Percentiles rank a stretch among this genome's conserved stretches.
Evolutionary conservation across 805 yeast species (phyloP).

Genomic region (Dipodascus geniculatus): DNA sequence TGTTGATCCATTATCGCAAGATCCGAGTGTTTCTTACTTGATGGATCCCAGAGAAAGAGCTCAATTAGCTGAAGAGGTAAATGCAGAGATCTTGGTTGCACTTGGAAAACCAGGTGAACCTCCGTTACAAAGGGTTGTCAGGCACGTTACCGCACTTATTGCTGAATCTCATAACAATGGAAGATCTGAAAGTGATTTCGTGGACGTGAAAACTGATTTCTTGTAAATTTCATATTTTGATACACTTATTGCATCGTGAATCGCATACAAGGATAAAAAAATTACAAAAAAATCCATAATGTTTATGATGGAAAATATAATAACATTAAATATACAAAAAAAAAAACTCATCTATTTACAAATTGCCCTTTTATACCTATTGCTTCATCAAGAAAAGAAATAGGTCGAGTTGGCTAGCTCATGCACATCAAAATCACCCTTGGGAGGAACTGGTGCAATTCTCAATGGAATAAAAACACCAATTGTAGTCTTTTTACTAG

Average conservation of each 20-base stretch:
- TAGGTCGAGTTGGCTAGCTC: slow-evolving; percentile 63
- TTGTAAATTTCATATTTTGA: too few species aligned
- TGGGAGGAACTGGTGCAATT: slow-evolving; percentile 62
- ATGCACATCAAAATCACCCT: slow-evolving; percentile 74
- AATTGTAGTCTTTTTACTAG: slow-evolving; percentile 10
- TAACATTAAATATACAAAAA: background rate
- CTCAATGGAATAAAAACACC: slow-evolving; percentile 54
- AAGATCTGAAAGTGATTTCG: background rate
- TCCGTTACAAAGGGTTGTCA: slow-evolving; percentile 33
- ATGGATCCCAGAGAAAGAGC: slow-evolving; percentile 28
- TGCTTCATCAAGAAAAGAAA: slow-evolving; percentile 42
- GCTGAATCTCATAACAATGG: slow-evolving; percentile 23
- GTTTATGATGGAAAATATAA: too few species aligned
- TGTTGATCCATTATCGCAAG: slow-evolving; percentile 32
- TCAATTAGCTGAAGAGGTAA: slow-evolving; percentile 32
- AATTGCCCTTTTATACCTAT: background rate
- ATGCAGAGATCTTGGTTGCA: slow-evolving; percentile 32
- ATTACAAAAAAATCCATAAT: too few species aligned
- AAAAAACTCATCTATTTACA: background rate
- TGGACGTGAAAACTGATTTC: background rate
- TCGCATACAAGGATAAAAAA: background rate
- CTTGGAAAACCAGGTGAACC: slow-evolving; percentile 34
- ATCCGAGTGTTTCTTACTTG: slow-evolving; percentile 26
- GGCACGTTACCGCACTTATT: slow-evolving; percentile 30
- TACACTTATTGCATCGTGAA: background rate